Conservation (phyloP, 257 asterid species). For the Anisodus acutangulus region DNA sequence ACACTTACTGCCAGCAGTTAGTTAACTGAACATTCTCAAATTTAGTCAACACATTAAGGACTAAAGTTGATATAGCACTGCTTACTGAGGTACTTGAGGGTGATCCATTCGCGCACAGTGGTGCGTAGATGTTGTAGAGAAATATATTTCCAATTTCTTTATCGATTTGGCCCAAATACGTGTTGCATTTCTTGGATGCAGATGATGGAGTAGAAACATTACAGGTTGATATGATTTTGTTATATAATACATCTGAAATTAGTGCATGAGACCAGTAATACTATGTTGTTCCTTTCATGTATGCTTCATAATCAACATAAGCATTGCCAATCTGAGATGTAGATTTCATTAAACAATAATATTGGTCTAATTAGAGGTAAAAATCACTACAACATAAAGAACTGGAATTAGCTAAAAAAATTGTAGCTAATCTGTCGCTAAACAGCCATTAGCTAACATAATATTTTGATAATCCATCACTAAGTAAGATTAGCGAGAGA, state of each 20-base stretch:
- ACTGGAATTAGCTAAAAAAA: too few relatives aligned
- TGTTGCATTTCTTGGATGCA: constrained; percentile 16
- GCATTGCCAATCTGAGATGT: constrained; percentile 52
- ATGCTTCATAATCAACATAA: constrained; percentile 37
- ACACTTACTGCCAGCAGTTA: too few relatives aligned
- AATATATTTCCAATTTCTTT: constrained; percentile 27
- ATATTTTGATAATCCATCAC: neutral
- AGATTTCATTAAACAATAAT: neutral
- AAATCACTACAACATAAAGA: neutral
- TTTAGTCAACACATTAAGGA: neutral
- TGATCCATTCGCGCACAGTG: constrained; percentile 35
- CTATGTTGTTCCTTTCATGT: constrained; percentile 30
- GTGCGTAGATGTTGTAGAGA: constrained; percentile 48
- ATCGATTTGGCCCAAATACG: neutral
- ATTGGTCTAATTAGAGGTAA: neutral
- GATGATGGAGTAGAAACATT: constrained; percentile 30
- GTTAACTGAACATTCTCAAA: neutral
- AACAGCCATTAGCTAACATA: neutral
- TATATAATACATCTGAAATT: constrained; percentile 38
- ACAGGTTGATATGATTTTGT: constrained; percentile 35
- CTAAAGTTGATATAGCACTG: neutral
- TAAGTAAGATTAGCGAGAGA: too few relatives aligned
- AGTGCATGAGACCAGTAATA: constrained; percentile 43
- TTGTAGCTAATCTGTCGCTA: neutral
- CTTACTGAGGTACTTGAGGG: constrained; percentile 30